These are phyloP conservation scores for Linnemannia schmuckeri DNA, from an alignment of 192 early-diverging fungal genomes.

Conservation along the genomic window DNA sequence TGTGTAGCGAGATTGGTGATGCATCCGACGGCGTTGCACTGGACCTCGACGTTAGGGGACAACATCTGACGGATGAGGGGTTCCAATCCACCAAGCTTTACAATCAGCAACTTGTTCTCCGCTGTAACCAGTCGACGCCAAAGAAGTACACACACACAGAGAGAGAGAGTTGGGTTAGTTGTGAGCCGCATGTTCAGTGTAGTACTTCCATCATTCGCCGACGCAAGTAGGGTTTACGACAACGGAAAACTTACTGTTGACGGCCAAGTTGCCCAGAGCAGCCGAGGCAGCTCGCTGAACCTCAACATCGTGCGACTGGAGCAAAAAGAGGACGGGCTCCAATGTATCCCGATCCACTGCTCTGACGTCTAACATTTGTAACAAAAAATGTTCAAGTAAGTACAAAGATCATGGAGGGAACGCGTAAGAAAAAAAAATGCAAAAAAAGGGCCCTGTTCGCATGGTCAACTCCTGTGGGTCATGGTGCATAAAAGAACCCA, in stretches of 20 bases:
- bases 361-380: conserved; percentile 72
- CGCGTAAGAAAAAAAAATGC: background rate
- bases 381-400: background rate
- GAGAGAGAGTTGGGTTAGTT: background rate
- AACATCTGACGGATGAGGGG: conserved; percentile 90
- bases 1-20: conserved; percentile 92
- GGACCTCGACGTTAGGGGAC: conserved; percentile 88
- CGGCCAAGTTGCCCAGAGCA: conserved; percentile 91
- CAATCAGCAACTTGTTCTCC: conserved; percentile 88
- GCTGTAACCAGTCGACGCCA: conserved; percentile 57
- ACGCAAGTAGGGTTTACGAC: background rate
- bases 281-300: conserved; percentile 89
- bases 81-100: conserved; percentile 86
- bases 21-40: conserved; percentile 94
- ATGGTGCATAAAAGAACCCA: background rate
- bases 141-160: conserved; percentile 12
- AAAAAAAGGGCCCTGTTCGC: background rate
- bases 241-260: conserved; percentile 67
- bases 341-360: conserved; percentile 81
- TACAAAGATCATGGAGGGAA: background rate
- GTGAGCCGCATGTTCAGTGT: background rate
- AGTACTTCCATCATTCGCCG: background rate
- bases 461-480: background rate
- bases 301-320: conserved; percentile 86
- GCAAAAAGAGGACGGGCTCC: conserved; percentile 85